Evolutionary conservation across 352 stramenopile genomes (phyloP), one percentile per base, ranked within the genome.

Genomic region (Globisporangium cylindrosporum): DNA sequence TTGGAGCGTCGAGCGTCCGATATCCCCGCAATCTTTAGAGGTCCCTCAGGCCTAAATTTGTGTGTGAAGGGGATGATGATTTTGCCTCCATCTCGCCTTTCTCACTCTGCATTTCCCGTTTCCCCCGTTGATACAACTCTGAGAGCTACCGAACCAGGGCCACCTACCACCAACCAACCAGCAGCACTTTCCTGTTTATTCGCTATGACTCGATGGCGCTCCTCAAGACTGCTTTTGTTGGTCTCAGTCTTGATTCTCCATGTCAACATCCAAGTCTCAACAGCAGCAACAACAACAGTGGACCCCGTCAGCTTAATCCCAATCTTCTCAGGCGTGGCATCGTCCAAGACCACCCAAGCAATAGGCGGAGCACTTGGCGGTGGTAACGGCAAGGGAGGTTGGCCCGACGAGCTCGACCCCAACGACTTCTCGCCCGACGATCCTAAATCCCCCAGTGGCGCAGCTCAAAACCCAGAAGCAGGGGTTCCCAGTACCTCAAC

Each of bases 81-180:
- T 15, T 48, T 48, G 41, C 41, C 22, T 38, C 12, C 12, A 18
- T 41, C 15, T 43, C 43, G 24, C n/a, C 24, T 57, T 57, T 67
- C 62, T 61, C 62, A 67, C 25, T 67, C n/a, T 27, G 51, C 51
- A 67, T 67, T 67, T 55, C 22, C 51, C 53, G 51, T 61, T 29
- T 29, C 27, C 1, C 27, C 27, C 27, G 27, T 29, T 3, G 27
- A 29, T 29, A 29, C 27, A 29, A 29, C 27, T 29, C 27, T 29
- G 27, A 8, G 15, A 59, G 18, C 24, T 24, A 57, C 15, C 27
- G 27, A 20, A 48, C 12, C 38, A 46, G 27, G 27, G 27, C 41
- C 8, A 48, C 36, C 12, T 43, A 15, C 36, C 10, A 27, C 51
- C 24, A 57, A 12, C 53, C 12, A 22, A 25, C 36, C 36, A 43